Base-by-base conservation (phyloP, 169 alveolate species). In the Eimeria falciformis region DNA sequence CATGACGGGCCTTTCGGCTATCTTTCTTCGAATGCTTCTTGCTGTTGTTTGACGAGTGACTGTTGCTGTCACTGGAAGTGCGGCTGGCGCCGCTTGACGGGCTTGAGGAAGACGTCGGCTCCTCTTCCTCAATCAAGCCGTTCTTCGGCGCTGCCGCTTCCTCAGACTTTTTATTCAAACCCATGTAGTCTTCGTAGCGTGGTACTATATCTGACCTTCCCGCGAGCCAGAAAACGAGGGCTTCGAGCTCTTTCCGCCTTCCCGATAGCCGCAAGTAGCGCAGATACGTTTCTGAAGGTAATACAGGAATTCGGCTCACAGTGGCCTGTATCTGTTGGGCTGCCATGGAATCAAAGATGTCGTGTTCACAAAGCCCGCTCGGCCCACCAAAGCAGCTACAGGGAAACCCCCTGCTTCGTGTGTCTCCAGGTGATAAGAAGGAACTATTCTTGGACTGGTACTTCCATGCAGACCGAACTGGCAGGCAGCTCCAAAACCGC, bases 401-500 rank as follows among this genome's bases (percentile, higher is more conserved):
- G 55, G 73, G 37, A 43, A 79, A 29, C 58, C 89, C 55, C 21
- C 62, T 27, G 18, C 89, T 33, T 29, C 25, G 65, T 3, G 65
- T 12, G 65, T 53, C n/a, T 53, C 46, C 21, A 23, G 27, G n/a
- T 33, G 21, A 33, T 33, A 73, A 25, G 29, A n/a, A 62, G 75
- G 37, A 11, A 79, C 12, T 55, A 33, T 29, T 37, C 69, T 4
- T 79, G 89, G 68, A 40, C 4, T n/a, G 43, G 53, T 73, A 79
- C 12, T 17, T 23, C 29, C 29, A 21, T 50, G 89, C 50, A 12
- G 89, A 33, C 89, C 89, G 50, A 23, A 79, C 25, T 33, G 89
- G 71, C 40, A 55, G 73, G 89, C 75, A 79, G 89, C 89, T 79
- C 23, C 68, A n/a, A 58, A 69, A 79, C 21, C 89, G 73, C 75